phyloP scores from a whole-genome alignment of 2,329 filamentous ascomycete genomes.

The Parascedosporium putredinis region DNA sequence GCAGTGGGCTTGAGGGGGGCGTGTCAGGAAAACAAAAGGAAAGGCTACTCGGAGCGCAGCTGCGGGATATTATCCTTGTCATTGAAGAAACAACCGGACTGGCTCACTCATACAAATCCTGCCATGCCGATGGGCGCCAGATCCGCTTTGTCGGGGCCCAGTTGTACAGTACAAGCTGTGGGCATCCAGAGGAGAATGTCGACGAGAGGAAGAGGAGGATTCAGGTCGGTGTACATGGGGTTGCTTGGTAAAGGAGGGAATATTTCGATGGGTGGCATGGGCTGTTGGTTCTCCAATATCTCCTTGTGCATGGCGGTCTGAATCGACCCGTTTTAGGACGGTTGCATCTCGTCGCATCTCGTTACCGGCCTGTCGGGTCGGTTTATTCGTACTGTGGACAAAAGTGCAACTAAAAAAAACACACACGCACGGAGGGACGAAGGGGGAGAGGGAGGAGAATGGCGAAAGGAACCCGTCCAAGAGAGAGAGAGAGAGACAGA shows the following conservation, averaged over 20 bases:
- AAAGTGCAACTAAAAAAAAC: no score
- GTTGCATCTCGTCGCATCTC: conserved; percentile 5
- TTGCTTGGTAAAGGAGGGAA: background rate
- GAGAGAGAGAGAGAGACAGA: background rate
- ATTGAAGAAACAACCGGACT: conserved; percentile 1
- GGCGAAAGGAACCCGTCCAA: background rate
- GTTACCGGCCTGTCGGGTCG: conserved; percentile 6
- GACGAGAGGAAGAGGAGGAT: background rate
- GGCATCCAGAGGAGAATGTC: background rate
- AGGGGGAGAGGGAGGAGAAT: conserved; percentile 8
- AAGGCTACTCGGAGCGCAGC: background rate
- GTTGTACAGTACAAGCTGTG: background rate
- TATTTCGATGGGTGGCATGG: background rate
- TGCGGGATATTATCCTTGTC: conserved; percentile 4
- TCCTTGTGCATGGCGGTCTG: conserved; percentile 5
- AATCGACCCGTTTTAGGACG: conserved; percentile 7
- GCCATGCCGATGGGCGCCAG: conserved; percentile 3
- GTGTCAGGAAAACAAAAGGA: background rate
- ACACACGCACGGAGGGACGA: background rate
- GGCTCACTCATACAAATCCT: conserved; percentile 2
- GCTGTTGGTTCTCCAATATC: conserved; percentile 7
- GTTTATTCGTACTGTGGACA: conserved; percentile 1
- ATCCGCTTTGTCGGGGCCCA: background rate
- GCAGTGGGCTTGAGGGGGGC: background rate
- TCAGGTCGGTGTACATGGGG: background rate